Evolutionary conservation across 805 yeast species (phyloP), one percentile per base, ranked within the genome.

Genomic region (Wickerhamomyces tratensis): DNA sequence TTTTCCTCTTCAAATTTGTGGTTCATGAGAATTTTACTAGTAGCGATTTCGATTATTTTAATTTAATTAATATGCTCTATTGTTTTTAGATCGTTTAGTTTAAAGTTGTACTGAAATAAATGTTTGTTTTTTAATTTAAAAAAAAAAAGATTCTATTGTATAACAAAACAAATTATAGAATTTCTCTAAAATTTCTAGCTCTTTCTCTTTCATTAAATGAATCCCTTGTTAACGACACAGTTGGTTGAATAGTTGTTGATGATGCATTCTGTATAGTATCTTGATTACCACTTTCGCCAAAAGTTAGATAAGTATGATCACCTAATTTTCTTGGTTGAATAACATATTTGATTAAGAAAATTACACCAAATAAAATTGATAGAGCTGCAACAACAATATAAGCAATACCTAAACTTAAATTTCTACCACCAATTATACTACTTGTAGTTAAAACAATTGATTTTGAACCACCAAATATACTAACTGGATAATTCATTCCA

Each of bases 381-480:
- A 91, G 56, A 0, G 83, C 86, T 1, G 96, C 96, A 10, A 87
- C 91, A 5, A 87, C 79, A 42, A 89, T 61, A 61, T 85, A 93
- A 14, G 94, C 82, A 15, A 93, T 74, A 4, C 97, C 96, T 46
- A 93, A 62, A 49, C 86, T 79, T 62, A 82, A 60, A 61, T 91
- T 88, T 40, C 95, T 70, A 12, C 96, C 97, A 10, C 98, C 98
- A 50, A 88, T 73, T 2, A 82, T 79, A 35, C 86, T 74, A 46
- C 83, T 81, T 5, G 96, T 87, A 9, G 96, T 80, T 20, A 93
- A 62, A 0, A 91, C 82, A 36, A 91, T 49, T 4, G 86, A 74
- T 63, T 93, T 93, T 20, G 86, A 77, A n/a, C 98, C 98, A 5
- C 95, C 94, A 65, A 79, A 93, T 5, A 75, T 63, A 1, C 79